Conservation (phyloP, 345 rosid genomes). For the Camelina sativa region DNA sequence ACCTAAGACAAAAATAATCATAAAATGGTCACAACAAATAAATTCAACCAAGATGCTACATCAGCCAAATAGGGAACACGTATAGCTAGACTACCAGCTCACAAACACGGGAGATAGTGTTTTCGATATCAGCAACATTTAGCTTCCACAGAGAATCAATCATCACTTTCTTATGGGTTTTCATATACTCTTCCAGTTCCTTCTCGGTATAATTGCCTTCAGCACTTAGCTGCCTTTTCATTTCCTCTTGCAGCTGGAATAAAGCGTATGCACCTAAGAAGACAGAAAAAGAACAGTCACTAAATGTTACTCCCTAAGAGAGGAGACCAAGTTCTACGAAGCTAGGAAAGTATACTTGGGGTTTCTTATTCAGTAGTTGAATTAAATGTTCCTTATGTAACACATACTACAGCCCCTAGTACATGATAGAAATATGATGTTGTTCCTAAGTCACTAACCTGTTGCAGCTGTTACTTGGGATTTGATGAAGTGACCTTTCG, state of each 20-base stretch:
- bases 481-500: conserved; percentile 90
- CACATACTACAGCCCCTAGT: background rate
- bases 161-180: conserved; percentile 90
- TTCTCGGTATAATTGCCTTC: conserved; percentile 90
- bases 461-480: conserved; percentile 99
- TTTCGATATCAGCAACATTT: conserved; percentile 96
- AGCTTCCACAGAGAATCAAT: conserved; percentile 97
- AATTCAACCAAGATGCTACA: conserved; percentile 35
- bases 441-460: conserved; percentile 79
- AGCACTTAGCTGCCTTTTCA: conserved; percentile 91
- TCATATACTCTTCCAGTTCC: conserved; percentile 92
- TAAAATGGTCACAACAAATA: conserved; percentile 7
- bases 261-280: conserved; percentile 89
- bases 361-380: conserved; percentile 21
- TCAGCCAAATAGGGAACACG: conserved; percentile 19
- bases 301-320: conserved; percentile 1
- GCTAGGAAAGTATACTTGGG: conserved; percentile 15
- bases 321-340: conserved; percentile 22
- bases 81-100: conserved; percentile 68
- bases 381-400: conserved; percentile 5
- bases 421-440: conserved; percentile 42
- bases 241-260: conserved; percentile 97
- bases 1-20: conserved; percentile 53
- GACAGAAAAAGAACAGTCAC: conserved; percentile 19
- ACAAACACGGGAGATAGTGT: conserved; percentile 92